Base-by-base conservation (phyloP, 106 monocot genomes). In the Dioscorea alata region DNA sequence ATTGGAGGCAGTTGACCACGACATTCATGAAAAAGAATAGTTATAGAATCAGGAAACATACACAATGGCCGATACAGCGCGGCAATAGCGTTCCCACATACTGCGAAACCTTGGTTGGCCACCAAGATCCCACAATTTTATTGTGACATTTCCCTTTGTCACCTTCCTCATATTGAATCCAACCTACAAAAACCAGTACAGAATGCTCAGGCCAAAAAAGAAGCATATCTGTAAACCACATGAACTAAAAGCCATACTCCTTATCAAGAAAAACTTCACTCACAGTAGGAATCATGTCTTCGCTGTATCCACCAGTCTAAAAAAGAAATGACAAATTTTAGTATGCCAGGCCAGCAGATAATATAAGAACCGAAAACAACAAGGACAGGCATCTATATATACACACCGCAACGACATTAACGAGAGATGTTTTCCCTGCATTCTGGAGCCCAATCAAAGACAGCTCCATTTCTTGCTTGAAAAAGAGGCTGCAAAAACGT, bases 231-330 rank as follows among this genome's bases (percentile, higher is more conserved):
- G 42, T 6, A 42, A 42, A 42, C 4, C 5, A 10, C 42, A 42
- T 42, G 42, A 42, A 42, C 42, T 42, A 42, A 42, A 42, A 42
- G 42, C 4, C 42, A 42, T 42, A 42, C 42, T 42, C 42, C 42
- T 10, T 6, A 42, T 42, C 54, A 66, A 19, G 61, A 33, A 13
- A 50, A 61, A 58, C 31, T 50, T 25, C 13, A 85, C 94, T 90
- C 68, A 97, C 96, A 2, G 96, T 97, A 70, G 96, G 96, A 81
- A 97, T 97, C 96, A 97, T 97, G 66, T 97, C 96, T 74, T 97
- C 96, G 48, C 92, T 85, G 61, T 86, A 97, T 67, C 96, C 96
- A 72, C 92, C 96, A 67, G 92, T 92, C 96, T 97, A 59, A 52
- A 85, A 56, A 84, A 60, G 42, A 28, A 24, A 57, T 65, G 16